These are phyloP conservation scores for Bonia amplexicaulis DNA, from an alignment of 176 grass and related monocot species.

Conservation along the genomic window DNA sequence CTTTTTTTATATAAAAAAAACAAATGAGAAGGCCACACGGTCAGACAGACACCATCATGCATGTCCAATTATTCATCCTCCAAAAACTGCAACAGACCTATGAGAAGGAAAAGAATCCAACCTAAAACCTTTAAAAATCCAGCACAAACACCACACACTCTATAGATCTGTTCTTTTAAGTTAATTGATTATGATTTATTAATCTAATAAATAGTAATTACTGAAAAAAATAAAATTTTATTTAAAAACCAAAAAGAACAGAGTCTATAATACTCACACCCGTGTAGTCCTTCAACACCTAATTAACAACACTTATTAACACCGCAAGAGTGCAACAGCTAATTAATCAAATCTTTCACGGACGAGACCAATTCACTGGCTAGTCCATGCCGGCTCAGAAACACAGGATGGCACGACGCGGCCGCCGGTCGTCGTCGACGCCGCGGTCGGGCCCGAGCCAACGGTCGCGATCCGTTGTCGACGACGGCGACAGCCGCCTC, in stretches of 20 bases:
- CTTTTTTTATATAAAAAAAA: too few relatives aligned
- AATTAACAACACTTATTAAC: not conserved
- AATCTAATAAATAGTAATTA: too few relatives aligned
- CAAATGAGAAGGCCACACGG: not conserved
- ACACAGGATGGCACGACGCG: not conserved
- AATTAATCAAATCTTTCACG: not conserved
- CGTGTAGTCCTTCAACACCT: not conserved
- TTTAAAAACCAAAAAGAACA: too few relatives aligned
- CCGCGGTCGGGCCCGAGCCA: not conserved
- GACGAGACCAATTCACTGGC: not conserved
- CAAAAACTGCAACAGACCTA: not conserved
- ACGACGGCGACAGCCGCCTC: not conserved
- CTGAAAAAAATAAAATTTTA: rapidly evolving
- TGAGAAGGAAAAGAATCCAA: not conserved
- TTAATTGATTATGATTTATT: too few relatives aligned
- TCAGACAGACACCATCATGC: not conserved
- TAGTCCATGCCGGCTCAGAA: not conserved
- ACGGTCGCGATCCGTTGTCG: not conserved
- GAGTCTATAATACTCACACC: not conserved
- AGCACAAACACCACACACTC: not conserved
- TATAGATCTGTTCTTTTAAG: too few relatives aligned
- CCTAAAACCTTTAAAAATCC: not conserved
- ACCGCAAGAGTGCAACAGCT: not conserved
- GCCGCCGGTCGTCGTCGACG: not conserved
- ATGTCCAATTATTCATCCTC: not conserved